Evolutionary conservation across 768 basidiomycete species (phyloP), one percentile per base, ranked within the genome.

Genomic region (Lactarius hengduanensis): DNA sequence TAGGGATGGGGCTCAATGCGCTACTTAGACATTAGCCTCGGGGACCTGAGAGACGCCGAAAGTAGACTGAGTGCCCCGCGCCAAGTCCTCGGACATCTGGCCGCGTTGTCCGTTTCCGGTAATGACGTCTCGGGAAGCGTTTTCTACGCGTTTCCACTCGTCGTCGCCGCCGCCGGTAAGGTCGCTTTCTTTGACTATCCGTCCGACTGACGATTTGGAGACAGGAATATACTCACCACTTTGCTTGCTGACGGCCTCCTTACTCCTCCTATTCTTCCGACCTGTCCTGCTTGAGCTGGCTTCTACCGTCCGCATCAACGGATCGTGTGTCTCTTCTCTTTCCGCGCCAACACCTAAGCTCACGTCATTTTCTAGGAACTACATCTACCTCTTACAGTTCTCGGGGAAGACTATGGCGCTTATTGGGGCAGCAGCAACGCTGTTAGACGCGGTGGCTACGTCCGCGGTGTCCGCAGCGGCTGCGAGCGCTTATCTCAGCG

Each of bases 1-100:
- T 41, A 71, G 71, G 69, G 69, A 62, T 71, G 69, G 69, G 69
- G 71, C 5, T 63, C 63, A 6, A 63, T 71, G 65, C 62, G 67
- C 18, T 70, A 70, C 55, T n/a, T 65, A 11, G 67, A 69, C 40
- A 69, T 70, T 13, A 57, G 61, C 16, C 59, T n/a, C 8, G 45
- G 57, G n/a, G 50, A 53, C 13, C 16, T 65, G 50, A 47, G 45
- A 20, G 57, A 64, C 26, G 69, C 68, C 4, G 69, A 63, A 61
- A 50, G 40, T 30, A 41, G 61, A 18, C 22, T 65, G 5, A 54
- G 55, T 2, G 53, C 20, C 18, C 67, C 67, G 28, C 50, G 50
- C 7, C 53, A 64, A 11, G 36, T 69, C 36, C 69, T 70, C 36
- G 57, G 69, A n/a, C 57, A 59, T 13, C 13, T 70, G 26, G 38